Conservation (phyloP, 2,329 filamentous ascomycete species). For the Alternaria ventricosa region DNA sequence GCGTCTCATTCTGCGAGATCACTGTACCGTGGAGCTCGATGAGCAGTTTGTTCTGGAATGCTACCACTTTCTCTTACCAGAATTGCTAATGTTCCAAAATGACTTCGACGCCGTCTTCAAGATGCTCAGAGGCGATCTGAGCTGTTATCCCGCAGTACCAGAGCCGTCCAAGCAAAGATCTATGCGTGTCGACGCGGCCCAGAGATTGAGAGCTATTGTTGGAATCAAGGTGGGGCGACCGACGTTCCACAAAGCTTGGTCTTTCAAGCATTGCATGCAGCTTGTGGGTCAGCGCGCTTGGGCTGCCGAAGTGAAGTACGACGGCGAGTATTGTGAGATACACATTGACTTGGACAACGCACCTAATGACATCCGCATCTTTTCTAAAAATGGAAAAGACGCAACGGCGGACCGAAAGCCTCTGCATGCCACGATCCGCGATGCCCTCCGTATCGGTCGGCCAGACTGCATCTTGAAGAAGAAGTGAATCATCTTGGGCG, state of each 20-base stretch:
- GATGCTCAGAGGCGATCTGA: conserved; percentile 57
- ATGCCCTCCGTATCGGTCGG: conserved; percentile 68
- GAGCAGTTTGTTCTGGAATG: conserved; percentile 61
- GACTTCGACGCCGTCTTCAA: conserved; percentile 67
- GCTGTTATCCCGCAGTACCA: conserved; percentile 47
- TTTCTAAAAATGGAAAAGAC: conserved; percentile 91
- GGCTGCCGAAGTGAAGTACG: conserved; percentile 82
- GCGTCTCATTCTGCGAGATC: conserved; percentile 79
- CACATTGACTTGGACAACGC: conserved; percentile 73
- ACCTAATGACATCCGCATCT: conserved; percentile 72
- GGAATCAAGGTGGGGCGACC: conserved; percentile 57
- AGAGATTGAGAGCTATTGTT: conserved; percentile 47
- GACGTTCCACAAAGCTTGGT: conserved; percentile 54
- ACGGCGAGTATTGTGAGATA: conserved; percentile 87
- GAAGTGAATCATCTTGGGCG: conserved; percentile 81
- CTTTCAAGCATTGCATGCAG: conserved; percentile 74
- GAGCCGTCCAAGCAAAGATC: conserved; percentile 38
- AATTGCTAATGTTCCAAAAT: conserved; percentile 72
- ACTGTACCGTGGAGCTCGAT: conserved; percentile 71
- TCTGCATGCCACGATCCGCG: conserved; percentile 68
- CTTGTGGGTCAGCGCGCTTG: conserved; percentile 67
- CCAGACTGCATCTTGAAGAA: conserved; percentile 64
- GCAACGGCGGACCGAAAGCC: conserved; percentile 73
- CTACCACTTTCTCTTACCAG: conserved; percentile 74
- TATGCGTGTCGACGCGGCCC: conserved; percentile 49